phyloP scores from a whole-genome alignment of 495 filamentous ascomycete species.

The Xylaria acuta region DNA sequence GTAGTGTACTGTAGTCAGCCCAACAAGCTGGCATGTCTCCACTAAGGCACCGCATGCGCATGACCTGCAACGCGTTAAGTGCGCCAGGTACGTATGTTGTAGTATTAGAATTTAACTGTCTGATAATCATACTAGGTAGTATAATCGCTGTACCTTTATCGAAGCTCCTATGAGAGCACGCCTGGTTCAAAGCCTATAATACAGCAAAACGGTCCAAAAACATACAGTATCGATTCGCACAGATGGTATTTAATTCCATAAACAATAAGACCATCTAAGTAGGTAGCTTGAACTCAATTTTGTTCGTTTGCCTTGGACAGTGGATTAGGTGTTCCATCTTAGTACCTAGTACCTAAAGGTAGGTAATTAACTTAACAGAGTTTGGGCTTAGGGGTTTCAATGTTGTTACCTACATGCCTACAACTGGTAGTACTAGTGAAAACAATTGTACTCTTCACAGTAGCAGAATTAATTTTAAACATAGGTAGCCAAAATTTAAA shows the following conservation, averaged over 20 bases:
- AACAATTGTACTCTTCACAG: no score
- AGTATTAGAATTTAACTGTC: not conserved
- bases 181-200: not conserved
- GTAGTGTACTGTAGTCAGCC: conserved; percentile 12
- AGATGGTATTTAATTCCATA: not conserved
- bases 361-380: not conserved
- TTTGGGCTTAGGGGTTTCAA: not conserved
- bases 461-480: no score
- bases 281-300: not conserved
- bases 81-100: conserved; percentile 1
- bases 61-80: conserved; percentile 13
- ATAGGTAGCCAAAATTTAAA: no score
- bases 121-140: not conserved
- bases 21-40: conserved; percentile 17
- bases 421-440: no score
- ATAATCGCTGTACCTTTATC: no score
- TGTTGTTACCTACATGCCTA: no score
- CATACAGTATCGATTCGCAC: not conserved
- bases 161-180: no score
- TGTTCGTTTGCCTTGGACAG: not conserved
- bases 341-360: not conserved
- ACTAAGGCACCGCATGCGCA: not conserved
- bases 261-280: not conserved
- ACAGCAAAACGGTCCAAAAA: not conserved
- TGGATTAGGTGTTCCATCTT: not conserved